These are phyloP conservation scores for Mucor ambiguus DNA, from an alignment of 371 early-diverging fungal species.

Conservation along the genomic window DNA sequence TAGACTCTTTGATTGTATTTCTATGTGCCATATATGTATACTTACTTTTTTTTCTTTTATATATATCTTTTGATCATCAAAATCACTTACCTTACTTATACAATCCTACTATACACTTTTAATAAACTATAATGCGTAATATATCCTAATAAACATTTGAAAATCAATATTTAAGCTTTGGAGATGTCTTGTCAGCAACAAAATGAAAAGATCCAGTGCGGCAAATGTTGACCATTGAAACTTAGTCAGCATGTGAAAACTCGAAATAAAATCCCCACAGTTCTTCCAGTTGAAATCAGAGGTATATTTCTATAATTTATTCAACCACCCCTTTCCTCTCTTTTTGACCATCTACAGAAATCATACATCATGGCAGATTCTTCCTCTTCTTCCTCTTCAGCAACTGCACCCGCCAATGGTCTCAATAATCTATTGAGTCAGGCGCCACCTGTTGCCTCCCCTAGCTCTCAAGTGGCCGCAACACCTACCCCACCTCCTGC, in stretches of 20 bases:
- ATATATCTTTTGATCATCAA: neutral
- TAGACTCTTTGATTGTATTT: constrained; percentile 1
- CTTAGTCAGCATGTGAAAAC: constrained; percentile 11
- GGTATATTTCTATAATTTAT: neutral
- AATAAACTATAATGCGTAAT: neutral
- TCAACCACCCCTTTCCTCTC: neutral
- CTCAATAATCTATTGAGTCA: constrained; percentile 1
- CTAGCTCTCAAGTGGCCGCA: neutral
- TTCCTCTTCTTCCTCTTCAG: neutral
- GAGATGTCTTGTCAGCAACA: neutral
- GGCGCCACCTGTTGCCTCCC: constrained; percentile 1
- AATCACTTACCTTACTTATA: neutral
- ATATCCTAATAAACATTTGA: neutral
- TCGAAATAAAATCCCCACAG: constrained; percentile 10
- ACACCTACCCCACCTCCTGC: neutral
- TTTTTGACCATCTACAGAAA: neutral
- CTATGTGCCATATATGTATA: constrained; percentile 3
- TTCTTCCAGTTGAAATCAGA: neutral
- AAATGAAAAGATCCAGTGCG: neutral
- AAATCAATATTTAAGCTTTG: neutral
- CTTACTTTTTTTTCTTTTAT: neutral
- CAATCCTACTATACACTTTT: neutral
- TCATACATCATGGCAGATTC: constrained; percentile 1
- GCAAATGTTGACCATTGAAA: neutral
- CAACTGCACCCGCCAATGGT: neutral